Percentiles rank a stretch among this genome's conserved stretches.
Conservation (phyloP, 148 eudicot genomes). For the Rhododendron williamsianum region DNA sequence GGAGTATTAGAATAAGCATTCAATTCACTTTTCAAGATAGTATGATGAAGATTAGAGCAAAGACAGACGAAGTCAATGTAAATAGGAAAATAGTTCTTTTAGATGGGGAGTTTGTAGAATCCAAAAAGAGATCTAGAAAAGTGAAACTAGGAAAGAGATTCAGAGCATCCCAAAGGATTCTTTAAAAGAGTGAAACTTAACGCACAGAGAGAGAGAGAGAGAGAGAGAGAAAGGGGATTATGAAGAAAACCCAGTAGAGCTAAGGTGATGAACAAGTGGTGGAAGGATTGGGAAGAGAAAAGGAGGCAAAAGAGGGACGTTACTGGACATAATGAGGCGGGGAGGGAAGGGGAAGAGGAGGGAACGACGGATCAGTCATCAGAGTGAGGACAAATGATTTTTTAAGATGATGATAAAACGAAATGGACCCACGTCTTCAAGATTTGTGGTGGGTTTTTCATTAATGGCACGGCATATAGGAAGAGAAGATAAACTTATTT, state of each 20-base stretch:
- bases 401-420: background rate
- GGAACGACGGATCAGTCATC: background rate
- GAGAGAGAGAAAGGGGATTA: background rate
- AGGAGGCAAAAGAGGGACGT: background rate
- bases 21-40: background rate
- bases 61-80: background rate
- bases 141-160: background rate
- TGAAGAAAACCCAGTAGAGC: constrained; percentile 3
- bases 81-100: background rate
- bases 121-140: background rate
- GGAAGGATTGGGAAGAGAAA: background rate
- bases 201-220: background rate
- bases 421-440: background rate
- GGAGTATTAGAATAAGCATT: background rate
- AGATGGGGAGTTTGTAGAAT: background rate
- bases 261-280: background rate
- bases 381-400: background rate
- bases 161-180: background rate
- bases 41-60: background rate
- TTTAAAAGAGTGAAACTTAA: background rate
- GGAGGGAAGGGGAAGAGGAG: background rate
- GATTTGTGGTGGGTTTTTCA: constrained; percentile 4
- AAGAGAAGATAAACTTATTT: background rate
- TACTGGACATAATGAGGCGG: background rate
- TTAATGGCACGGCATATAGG: background rate